These are phyloP conservation scores for Psilocybe subaeruginosa DNA, from an alignment of 768 basidiomycete species.

Conservation along the genomic window DNA sequence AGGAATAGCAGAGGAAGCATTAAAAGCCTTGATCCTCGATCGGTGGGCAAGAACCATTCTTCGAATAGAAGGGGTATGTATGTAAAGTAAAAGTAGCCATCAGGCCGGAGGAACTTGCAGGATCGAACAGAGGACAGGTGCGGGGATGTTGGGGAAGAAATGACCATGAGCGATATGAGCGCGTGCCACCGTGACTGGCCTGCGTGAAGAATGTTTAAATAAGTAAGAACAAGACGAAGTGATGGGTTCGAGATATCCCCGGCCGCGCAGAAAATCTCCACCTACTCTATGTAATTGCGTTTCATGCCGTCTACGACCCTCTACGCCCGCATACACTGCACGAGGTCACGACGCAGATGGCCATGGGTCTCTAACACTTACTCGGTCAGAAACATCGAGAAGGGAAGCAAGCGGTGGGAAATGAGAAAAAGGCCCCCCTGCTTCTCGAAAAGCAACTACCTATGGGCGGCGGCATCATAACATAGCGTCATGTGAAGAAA, in stretches of 20 bases:
- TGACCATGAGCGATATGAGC: not conserved
- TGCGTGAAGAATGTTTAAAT: too few relatives aligned
- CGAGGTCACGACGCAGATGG: not conserved
- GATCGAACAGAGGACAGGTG: too few relatives aligned
- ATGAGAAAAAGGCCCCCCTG: not conserved
- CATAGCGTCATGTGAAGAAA: not conserved
- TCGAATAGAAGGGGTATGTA: not conserved
- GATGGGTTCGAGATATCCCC: not conserved
- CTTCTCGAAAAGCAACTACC: not conserved
- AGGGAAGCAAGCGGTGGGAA: not conserved
- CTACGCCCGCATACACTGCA: not conserved
- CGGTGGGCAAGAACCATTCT: not conserved
- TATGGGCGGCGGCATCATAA: not conserved
- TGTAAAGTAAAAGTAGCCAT: too few relatives aligned
- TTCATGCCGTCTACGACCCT: not conserved
- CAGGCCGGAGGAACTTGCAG: too few relatives aligned
- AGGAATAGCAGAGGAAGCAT: not conserved
- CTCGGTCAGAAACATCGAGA: not conserved
- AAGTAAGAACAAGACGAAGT: too few relatives aligned
- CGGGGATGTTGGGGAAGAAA: not conserved
- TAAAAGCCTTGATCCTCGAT: not conserved
- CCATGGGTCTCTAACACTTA: not conserved
- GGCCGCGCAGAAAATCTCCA: not conserved
- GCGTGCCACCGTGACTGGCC: not conserved
- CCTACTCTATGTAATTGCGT: not conserved